phyloP scores from a whole-genome alignment of 2,329 filamentous ascomycete species.

The Blumeriella jaapii region DNA sequence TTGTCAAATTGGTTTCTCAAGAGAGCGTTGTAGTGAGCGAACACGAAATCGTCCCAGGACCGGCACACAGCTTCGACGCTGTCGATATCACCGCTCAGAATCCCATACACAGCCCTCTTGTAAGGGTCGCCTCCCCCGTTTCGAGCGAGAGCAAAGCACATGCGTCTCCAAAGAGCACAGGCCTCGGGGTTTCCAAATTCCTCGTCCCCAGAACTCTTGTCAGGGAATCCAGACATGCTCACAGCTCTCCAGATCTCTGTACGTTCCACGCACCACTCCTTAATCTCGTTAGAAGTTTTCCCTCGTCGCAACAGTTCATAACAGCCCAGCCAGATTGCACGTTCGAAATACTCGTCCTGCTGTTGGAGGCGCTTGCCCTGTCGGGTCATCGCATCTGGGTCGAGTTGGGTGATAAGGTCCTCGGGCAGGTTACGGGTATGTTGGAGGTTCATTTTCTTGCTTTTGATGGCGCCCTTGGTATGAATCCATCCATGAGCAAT shows the following conservation, averaged over 20 bases:
- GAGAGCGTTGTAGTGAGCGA: conserved; percentile 78
- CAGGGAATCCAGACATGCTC: conserved; percentile 63
- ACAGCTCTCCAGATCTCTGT: conserved; percentile 85
- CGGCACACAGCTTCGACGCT: conserved; percentile 67
- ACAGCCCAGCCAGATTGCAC: conserved; percentile 84
- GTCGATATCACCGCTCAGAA: conserved; percentile 74
- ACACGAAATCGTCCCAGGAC: conserved; percentile 78
- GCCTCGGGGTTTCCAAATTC: conserved; percentile 36
- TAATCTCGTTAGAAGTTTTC: conserved; percentile 59
- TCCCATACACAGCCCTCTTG: conserved; percentile 80
- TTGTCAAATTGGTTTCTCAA: conserved; percentile 68
- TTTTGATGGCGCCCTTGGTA: conserved; percentile 81
- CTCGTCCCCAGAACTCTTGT: conserved; percentile 37
- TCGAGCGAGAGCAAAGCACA: conserved; percentile 61
- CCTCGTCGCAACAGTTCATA: conserved; percentile 87
- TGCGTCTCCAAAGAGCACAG: conserved; percentile 61
- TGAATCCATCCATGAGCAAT: conserved; percentile 88
- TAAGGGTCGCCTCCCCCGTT: conserved; percentile 62
- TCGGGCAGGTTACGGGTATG: conserved; percentile 48
- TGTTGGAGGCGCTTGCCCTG: conserved; percentile 67
- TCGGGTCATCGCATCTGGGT: conserved; percentile 79
- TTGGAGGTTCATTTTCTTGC: conserved; percentile 43
- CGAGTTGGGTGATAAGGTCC: conserved; percentile 71
- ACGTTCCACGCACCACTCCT: conserved; percentile 75
- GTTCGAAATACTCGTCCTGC: conserved; percentile 80